These are phyloP conservation scores for Chlamydomonas incerta DNA, from an alignment of 139 green algal genomes.

Conservation along the genomic window DNA sequence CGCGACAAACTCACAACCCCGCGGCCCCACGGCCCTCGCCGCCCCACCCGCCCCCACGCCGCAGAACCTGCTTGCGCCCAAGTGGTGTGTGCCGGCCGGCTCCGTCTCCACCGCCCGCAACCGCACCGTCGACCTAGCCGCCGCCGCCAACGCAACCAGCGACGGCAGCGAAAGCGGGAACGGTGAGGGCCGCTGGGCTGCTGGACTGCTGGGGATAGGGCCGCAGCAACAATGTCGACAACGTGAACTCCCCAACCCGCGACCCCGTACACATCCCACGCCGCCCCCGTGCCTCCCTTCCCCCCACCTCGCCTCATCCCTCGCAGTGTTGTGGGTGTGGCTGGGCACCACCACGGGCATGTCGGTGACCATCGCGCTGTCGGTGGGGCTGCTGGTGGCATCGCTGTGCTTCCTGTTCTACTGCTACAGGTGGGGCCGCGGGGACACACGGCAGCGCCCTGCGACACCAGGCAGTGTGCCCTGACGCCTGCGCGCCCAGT, in stretches of 20 bases:
- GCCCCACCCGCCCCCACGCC: background rate
- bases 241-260: too few relatives aligned
- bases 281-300: background rate
- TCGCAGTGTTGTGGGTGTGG: slow-evolving; percentile 6
- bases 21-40: background rate
- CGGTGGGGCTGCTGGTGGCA: background rate
- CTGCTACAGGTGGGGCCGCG: slow-evolving; percentile 22
- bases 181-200: background rate
- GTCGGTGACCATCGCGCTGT: background rate
- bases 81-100: slow-evolving; percentile 3
- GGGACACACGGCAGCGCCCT: too few relatives aligned
- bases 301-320: background rate
- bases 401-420: background rate
- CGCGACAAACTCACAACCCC: too few relatives aligned
- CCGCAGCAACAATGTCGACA: too few relatives aligned
- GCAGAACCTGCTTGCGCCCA: background rate
- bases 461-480: too few relatives aligned
- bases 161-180: background rate
- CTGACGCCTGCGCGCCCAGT: too few relatives aligned
- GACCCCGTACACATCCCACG: background rate
- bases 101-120: background rate
- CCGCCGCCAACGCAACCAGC: background rate
- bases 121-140: background rate
- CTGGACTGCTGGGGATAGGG: background rate
- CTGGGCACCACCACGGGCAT: background rate